Percentiles rank a stretch among this genome's conserved stretches.
phyloP scores from a whole-genome alignment of 345 rosid species.

The Gynandropsis gynandra region DNA sequence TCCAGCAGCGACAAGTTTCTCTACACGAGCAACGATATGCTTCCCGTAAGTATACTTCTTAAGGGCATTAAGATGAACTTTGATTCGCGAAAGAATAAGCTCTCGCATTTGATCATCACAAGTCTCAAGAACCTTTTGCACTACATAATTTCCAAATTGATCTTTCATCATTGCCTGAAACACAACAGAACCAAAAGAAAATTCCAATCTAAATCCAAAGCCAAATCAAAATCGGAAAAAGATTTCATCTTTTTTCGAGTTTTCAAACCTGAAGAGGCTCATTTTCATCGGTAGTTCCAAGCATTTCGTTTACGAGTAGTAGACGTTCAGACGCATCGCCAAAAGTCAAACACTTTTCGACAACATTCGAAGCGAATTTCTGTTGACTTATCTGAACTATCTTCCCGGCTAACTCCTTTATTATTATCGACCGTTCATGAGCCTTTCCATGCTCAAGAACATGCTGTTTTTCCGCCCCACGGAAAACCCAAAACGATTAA shows the following conservation, averaged over 20 bases:
- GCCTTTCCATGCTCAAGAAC: constrained; percentile 94
- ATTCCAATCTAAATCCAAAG: no score
- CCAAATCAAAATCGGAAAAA: not conserved
- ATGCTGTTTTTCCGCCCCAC: constrained; percentile 44
- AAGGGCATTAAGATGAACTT: constrained; percentile 77
- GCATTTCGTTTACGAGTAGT: constrained; percentile 84
- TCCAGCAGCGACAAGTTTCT: constrained; percentile 94
- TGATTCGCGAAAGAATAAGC: constrained; percentile 73
- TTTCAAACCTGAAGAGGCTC: constrained; percentile 96
- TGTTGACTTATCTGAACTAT: constrained; percentile 97
- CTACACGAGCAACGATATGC: constrained; percentile 94
- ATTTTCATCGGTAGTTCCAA: constrained; percentile 85
- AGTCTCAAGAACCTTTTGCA: constrained; percentile 96
- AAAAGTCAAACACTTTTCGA: constrained; percentile 84
- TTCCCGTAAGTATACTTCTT: constrained; percentile 96
- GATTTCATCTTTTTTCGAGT: not conserved
- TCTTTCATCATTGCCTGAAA: constrained; percentile 96
- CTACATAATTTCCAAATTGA: constrained; percentile 96
- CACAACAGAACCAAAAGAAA: constrained; percentile 5
- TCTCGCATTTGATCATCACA: constrained; percentile 88
- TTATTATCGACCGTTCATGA: constrained; percentile 70
- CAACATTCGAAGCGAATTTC: constrained; percentile 96
- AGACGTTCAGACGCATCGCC: constrained; percentile 72
- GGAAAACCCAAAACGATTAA: no score
- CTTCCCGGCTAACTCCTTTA: constrained; percentile 70